Conservation (phyloP, 1,284 basidiomycete species). For the Psilocybe mexicana region DNA sequence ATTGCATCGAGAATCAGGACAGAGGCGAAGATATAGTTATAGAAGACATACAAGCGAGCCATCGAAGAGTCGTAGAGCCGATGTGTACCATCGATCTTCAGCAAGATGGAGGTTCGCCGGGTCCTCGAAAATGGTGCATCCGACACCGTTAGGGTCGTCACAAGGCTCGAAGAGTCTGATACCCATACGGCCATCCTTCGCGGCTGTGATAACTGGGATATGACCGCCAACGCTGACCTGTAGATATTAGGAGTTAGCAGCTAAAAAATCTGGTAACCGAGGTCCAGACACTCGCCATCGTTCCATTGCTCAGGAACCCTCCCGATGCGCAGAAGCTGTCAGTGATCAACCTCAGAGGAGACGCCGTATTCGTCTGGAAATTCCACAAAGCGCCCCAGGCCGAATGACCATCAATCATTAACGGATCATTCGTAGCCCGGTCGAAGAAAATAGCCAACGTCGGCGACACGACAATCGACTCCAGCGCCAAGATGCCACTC, state of each 20-base stretch:
- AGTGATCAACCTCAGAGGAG: slow-evolving; percentile 43
- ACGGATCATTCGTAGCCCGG: slow-evolving; percentile 45
- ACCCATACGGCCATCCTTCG: slow-evolving; percentile 32
- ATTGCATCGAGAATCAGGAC: not conserved
- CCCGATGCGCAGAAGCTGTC: slow-evolving; percentile 57
- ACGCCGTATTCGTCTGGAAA: slow-evolving; percentile 40
- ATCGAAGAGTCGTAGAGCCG: slow-evolving; percentile 7
- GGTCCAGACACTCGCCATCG: slow-evolving; percentile 34
- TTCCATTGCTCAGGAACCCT: slow-evolving; percentile 48
- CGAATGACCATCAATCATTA: slow-evolving; percentile 42
- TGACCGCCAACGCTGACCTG: slow-evolving; percentile 46
- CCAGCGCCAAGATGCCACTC: slow-evolving; percentile 48
- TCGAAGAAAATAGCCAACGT: slow-evolving; percentile 48
- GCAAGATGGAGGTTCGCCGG: slow-evolving; percentile 36
- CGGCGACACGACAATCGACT: slow-evolving; percentile 47
- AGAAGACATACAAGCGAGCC: slow-evolving; percentile 9
- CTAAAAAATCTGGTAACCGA: not conserved
- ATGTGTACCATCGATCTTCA: slow-evolving; percentile 13
- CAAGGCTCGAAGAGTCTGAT: slow-evolving; percentile 43
- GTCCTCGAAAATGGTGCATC: slow-evolving; percentile 41
- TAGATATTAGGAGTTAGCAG: not conserved
- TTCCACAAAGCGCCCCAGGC: slow-evolving; percentile 52
- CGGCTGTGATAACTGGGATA: slow-evolving; percentile 27
- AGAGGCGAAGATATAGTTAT: not conserved
- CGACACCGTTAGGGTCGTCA: slow-evolving; percentile 33